A percentile compares a stretch with the other conserved stretches of the same genome.
phyloP scores from a whole-genome alignment of 1,284 basidiomycete genomes.

The Rhodotorula sp. region DNA sequence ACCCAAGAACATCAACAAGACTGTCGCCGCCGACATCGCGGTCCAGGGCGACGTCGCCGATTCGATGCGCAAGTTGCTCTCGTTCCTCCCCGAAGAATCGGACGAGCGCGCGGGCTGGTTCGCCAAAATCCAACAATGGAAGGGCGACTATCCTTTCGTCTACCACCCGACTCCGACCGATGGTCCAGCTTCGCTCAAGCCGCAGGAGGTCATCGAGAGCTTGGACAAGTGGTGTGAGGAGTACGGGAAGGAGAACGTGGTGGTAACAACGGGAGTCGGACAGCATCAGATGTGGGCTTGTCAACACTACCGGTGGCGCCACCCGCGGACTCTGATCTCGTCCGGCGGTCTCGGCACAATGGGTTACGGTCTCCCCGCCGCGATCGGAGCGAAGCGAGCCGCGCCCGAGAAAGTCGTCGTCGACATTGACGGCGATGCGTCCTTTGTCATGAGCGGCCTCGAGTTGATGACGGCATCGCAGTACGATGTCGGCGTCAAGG shows the following conservation, averaged over 20 bases:
- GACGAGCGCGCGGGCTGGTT: constrained; percentile 75
- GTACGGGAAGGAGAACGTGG: constrained; percentile 77
- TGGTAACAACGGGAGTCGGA: constrained; percentile 92
- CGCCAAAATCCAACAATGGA: constrained; percentile 77
- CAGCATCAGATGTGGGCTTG: constrained; percentile 99
- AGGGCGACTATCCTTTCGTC: constrained; percentile 84
- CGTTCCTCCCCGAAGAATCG: constrained; percentile 63
- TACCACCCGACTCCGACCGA: constrained; percentile 65
- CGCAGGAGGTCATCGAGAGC: constrained; percentile 94
- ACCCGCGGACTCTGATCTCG: constrained; percentile 85
- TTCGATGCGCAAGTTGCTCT: constrained; percentile 78
- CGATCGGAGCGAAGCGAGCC: constrained; percentile 95
- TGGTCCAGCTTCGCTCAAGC: constrained; percentile 74
- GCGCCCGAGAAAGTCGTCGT: constrained; percentile 90
- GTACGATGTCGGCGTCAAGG: constrained; percentile 91
- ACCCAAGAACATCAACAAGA: constrained; percentile 99
- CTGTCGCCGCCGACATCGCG: constrained; percentile 89
- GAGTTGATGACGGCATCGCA: constrained; percentile 91
- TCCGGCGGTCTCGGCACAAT: constrained; percentile 96
- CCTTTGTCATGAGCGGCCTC: constrained; percentile 99
- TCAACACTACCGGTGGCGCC: constrained; percentile 87
- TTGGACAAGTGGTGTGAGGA: constrained; percentile 67
- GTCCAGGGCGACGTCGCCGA: constrained; percentile 89
- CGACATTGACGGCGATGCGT: constrained; percentile 96
- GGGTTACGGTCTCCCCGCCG: constrained; percentile 93